Base-by-base conservation (phyloP, 1,284 basidiomycete species). In the Coniferiporia weirii region DNA sequence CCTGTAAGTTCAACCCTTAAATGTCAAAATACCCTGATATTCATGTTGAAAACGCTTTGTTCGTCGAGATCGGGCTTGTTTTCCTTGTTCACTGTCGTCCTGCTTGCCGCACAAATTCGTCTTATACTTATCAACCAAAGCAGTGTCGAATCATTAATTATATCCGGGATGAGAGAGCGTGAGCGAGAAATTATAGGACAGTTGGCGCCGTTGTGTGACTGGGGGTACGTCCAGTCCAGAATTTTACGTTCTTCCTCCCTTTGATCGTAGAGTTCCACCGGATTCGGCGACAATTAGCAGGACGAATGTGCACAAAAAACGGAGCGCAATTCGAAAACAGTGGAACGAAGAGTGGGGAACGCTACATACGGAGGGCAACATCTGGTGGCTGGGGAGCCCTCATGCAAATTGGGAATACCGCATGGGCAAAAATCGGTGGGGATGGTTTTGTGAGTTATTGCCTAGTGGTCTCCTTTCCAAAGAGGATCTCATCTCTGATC, bases 281-380 rank as follows among this genome's bases (percentile, higher is more conserved):
- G 10, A 34, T 47, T 19, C 19, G 17, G 38, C 19, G 47, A 54
- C 38, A 40, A 50, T 56, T 57, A 48, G 61, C 4, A 49, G 56
- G 19, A 43, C 15, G 10, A 38, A 19, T 38, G 52, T 55, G 10
- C 17, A 53, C 65, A 87, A 84, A 36, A 44, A 57, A 76, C 73
- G 19, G 83, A 80, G 66, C 68, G 71, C 44, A 35, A 80, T 75
- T n/a, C 66, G 63, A 44, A 70, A 66, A 49, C 70, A 76, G 35
- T 94, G 91, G 87, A 83, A 93, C 65, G 66, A 70, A 5, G 85
- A 91, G 64, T 95, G 91, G 91, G 93, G 93, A 0, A 67, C 74
- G 27, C 76, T 87, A 1, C 77, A 79, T 5, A 79, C 71, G 20
- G 91, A 95, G 67, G 93, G 89, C 0, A 88, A 95, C 69, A 71